phyloP scores from a whole-genome alignment of 2,329 filamentous ascomycete genomes.

The Fusarium nurragi region DNA sequence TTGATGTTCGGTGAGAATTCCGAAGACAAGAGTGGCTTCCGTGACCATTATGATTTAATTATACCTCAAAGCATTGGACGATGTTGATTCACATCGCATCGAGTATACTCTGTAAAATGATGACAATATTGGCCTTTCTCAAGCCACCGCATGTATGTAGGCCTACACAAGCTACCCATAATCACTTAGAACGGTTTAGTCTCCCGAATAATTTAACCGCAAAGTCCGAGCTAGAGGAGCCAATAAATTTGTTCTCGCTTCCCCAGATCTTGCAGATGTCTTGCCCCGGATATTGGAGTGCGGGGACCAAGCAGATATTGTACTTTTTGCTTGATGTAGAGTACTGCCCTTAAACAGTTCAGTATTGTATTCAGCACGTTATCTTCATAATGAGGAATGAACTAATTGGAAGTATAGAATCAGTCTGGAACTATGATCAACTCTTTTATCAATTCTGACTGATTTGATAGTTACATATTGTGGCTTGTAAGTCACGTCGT shows the following conservation, averaged over 20 bases:
- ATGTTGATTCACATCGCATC: not conserved
- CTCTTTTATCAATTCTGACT: not conserved
- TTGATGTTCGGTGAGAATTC: conserved; percentile 2
- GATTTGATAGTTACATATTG: not conserved
- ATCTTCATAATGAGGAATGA: not conserved
- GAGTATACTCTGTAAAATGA: not conserved
- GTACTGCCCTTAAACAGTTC: not conserved
- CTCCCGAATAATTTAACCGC: conserved; percentile 17
- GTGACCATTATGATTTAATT: not conserved
- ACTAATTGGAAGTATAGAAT: not conserved
- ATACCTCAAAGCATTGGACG: too few species aligned
- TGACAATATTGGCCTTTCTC: too few species aligned
- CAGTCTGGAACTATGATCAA: not conserved
- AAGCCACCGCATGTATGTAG: too few species aligned
- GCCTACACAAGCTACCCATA: not conserved
- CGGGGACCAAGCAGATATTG: not conserved
- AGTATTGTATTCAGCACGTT: not conserved
- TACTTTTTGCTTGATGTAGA: not conserved
- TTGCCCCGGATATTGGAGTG: not conserved
- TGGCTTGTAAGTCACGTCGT: not conserved
- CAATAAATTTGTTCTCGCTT: not conserved
- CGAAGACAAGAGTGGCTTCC: not conserved
- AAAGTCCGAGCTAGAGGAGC: not conserved
- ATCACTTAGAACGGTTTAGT: not conserved
- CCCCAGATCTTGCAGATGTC: not conserved